Evolutionary conservation across 176 grass and related monocot species (phyloP), one percentile per base, ranked within the genome.

Genomic region (Lolium multiflorum): DNA sequence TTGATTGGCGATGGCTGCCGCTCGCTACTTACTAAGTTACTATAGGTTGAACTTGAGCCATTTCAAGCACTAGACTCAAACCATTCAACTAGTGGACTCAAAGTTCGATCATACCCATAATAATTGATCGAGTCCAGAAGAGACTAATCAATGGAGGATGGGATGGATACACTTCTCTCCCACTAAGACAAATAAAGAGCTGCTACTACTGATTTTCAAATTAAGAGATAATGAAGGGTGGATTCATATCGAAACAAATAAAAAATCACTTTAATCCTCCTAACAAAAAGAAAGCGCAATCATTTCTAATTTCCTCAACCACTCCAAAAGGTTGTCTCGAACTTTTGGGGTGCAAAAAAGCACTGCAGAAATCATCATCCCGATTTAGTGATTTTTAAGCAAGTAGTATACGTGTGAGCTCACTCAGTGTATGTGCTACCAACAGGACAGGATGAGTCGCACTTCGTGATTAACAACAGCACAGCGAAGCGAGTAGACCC

Each of bases 321-420:
- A 78, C 79, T 82, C 63, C 80, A 77, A 25, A 86, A 87, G 22
- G 52, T 3, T 16, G 10, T 7, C 63, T 28, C 35, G 2, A 67
- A 0, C 21, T 72, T 50, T 57, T 89, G 28, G 43, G 4, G 3
- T 9, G 20, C 15, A 65, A 59, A 77, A 25, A 64, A 39, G 4
- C 28, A 1, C 75, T 84, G 47, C 47, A 10, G 7, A 76, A 54
- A 76, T 37, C 48, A 76, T 76, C 74, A 55, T 15, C 49, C 9
- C 37, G 74, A 20, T 76, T 76, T 37, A 54, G 49, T 76, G 26
- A 55, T 76, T 56, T 55, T 18, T 78, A 7, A 64, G 74, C 65
- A 24, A 62, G 56, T 50, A 62, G 47, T 49, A 73, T 85, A 83
- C 85, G 89, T 80, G 74, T 83, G 66, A 25, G 82, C 54, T 85